Conservation (phyloP, 192 early-diverging fungal species). For the Linnemannia hyalina region DNA sequence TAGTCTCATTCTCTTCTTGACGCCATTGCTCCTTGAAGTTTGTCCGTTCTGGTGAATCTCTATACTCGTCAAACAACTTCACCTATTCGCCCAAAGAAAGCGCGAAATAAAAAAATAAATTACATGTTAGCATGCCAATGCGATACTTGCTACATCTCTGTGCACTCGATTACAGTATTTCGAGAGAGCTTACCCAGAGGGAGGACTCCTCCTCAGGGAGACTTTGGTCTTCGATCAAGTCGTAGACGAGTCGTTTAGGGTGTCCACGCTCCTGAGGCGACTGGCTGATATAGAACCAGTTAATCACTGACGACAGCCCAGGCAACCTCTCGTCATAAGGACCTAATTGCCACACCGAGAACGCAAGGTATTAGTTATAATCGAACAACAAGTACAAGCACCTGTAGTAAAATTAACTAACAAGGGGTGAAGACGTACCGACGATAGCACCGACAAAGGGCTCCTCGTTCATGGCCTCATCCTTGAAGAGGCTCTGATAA, state of each 20-base stretch:
- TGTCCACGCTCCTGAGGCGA: conserved; percentile 68
- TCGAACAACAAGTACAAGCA: background rate
- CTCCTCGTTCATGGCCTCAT: conserved; percentile 64
- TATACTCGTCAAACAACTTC: conserved; percentile 68
- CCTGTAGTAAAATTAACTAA: background rate
- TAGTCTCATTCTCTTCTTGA: conserved; percentile 75
- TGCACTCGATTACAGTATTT: background rate
- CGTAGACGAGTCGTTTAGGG: conserved; percentile 76
- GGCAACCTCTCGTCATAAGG: conserved; percentile 88
- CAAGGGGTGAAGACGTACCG: conserved; percentile 50
- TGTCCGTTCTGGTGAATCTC: conserved; percentile 67
- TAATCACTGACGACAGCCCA: conserved; percentile 82
- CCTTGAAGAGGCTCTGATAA: conserved; percentile 85
- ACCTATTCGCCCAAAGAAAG: conserved; percentile 51
- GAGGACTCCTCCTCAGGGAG: conserved; percentile 64
- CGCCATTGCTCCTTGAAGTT: conserved; percentile 81
- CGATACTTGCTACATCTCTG: background rate
- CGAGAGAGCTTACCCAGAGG: conserved; percentile 58
- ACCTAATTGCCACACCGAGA: conserved; percentile 53
- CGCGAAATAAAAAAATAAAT: background rate
- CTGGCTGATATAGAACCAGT: conserved; percentile 87
- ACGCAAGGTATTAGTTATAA: background rate
- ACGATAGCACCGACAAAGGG: conserved; percentile 95
- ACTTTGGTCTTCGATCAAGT: conserved; percentile 62
- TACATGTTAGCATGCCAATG: background rate